A percentile compares a stretch with the other conserved stretches of the same genome.
Conservation (phyloP, 2,329 filamentous ascomycete species). For the Colletotrichum viniferum region DNA sequence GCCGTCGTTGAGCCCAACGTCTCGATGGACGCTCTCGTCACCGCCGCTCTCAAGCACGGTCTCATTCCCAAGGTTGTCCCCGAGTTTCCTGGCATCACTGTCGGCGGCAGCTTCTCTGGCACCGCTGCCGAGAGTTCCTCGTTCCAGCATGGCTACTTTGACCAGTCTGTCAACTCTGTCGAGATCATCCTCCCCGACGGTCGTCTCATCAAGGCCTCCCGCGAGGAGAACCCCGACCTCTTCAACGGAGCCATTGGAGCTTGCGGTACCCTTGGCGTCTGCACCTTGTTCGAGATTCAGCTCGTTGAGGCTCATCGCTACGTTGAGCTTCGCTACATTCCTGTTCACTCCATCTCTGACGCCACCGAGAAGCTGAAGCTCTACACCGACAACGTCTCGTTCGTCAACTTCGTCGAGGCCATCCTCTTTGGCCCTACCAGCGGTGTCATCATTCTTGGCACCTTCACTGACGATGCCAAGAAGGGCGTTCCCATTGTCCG, state of each 20-base stretch:
- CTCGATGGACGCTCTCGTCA: conserved; percentile 67
- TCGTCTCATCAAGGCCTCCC: conserved; percentile 52
- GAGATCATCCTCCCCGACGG: conserved; percentile 69
- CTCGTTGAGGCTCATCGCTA: conserved; percentile 57
- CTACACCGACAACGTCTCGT: not conserved
- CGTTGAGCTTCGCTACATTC: conserved; percentile 60
- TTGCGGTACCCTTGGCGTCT: conserved; percentile 65
- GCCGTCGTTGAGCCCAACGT: conserved; percentile 73
- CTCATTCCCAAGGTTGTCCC: conserved; percentile 70
- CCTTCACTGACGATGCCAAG: conserved; percentile 35
- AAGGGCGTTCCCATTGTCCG: conserved; percentile 8
- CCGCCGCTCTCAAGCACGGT: conserved; percentile 57
- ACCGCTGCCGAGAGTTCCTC: conserved; percentile 71
- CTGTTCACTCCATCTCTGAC: conserved; percentile 43
- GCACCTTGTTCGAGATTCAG: conserved; percentile 63
- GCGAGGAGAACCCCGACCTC: conserved; percentile 53
- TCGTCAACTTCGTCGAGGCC: conserved; percentile 63
- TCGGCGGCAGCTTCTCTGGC: conserved; percentile 69
- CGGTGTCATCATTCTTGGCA: conserved; percentile 55
- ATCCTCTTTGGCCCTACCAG: conserved; percentile 52
- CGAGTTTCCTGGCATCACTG: conserved; percentile 74
- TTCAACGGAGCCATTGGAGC: conserved; percentile 64
- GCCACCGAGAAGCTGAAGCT: conserved; percentile 45
- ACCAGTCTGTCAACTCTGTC: conserved; percentile 63
- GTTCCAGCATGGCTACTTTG: conserved; percentile 70